Conservation (phyloP, 495 filamentous ascomycete species). For the Platismatia glauca region DNA sequence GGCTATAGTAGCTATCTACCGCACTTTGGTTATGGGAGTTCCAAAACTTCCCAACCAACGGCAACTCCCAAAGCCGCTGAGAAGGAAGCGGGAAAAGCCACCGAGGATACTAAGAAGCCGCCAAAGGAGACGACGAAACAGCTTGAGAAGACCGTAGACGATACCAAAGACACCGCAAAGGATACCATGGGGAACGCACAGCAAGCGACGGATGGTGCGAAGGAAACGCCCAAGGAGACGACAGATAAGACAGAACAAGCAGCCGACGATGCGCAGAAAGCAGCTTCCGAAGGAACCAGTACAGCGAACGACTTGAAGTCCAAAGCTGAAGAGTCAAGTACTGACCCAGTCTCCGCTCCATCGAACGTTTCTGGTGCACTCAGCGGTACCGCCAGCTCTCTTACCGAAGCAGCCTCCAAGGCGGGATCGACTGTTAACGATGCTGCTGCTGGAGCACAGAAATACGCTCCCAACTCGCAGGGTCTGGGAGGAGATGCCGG, state of each 20-base stretch:
- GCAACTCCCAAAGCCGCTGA: background rate
- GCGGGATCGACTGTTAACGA: background rate
- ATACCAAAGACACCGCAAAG: background rate
- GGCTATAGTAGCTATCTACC: background rate
- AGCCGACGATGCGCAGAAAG: constrained; percentile 2
- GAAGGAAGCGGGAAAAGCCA: background rate
- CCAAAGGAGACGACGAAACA: background rate
- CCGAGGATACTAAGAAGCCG: background rate
- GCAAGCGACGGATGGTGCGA: background rate
- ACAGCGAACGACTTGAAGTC: constrained; percentile 3
- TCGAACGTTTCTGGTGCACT: background rate
- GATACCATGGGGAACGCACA: background rate
- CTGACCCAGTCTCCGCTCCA: background rate
- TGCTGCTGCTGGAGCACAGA: background rate
- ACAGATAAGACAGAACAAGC: constrained; percentile 10
- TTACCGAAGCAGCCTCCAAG: background rate
- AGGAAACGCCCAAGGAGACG: constrained; percentile 1
- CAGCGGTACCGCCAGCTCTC: background rate
- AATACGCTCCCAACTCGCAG: constrained; percentile 1
- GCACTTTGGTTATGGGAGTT: background rate
- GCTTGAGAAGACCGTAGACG: background rate
- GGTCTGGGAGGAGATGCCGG: constrained; percentile 6
- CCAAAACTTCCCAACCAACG: background rate
- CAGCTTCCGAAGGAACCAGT: constrained; percentile 3
- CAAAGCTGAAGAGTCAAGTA: constrained; percentile 8